Percentiles rank a stretch among this genome's conserved stretches.
Conservation (phyloP, 257 asterid species). For the Solanum ossicruentum region DNA sequence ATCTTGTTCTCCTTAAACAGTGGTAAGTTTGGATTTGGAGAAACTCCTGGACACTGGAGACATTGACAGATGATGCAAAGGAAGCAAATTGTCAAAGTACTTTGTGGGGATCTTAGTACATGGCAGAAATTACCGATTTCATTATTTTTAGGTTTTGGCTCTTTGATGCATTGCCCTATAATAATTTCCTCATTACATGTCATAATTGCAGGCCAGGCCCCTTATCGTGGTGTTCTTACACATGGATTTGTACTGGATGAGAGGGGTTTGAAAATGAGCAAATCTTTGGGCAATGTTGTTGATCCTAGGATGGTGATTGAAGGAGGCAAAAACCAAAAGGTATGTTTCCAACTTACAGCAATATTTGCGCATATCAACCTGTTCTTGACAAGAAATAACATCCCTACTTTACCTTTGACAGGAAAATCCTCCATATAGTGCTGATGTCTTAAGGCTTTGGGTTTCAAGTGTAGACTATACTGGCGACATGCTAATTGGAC, state of each 20-base stretch:
- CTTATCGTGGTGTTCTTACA: conserved; percentile 72
- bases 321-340: conserved; percentile 84
- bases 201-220: conserved; percentile 72
- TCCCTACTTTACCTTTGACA: conserved; percentile 24
- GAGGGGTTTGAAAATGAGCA: conserved; percentile 95
- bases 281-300: conserved; percentile 90
- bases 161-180: neutral
- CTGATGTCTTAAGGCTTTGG: conserved; percentile 96
- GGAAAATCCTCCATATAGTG: conserved; percentile 73
- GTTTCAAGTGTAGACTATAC: conserved; percentile 97
- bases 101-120: neutral
- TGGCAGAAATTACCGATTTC: neutral
- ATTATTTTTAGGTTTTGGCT: neutral
- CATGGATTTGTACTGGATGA: conserved; percentile 98
- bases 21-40: neutral
- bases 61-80: neutral
- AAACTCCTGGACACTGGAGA: neutral
- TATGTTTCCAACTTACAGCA: conserved; percentile 4
- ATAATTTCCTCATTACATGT: neutral
- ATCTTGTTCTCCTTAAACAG: neutral
- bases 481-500: conserved; percentile 72
- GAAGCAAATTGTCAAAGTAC: neutral
- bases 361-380: neutral
- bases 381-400: conserved; percentile 5
- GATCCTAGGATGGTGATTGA: conserved; percentile 85